Percentiles rank a stretch among this genome's conserved stretches.
Evolutionary conservation across 2,329 filamentous ascomycete species (phyloP).

Genomic region (Fonsecaea monophora): DNA sequence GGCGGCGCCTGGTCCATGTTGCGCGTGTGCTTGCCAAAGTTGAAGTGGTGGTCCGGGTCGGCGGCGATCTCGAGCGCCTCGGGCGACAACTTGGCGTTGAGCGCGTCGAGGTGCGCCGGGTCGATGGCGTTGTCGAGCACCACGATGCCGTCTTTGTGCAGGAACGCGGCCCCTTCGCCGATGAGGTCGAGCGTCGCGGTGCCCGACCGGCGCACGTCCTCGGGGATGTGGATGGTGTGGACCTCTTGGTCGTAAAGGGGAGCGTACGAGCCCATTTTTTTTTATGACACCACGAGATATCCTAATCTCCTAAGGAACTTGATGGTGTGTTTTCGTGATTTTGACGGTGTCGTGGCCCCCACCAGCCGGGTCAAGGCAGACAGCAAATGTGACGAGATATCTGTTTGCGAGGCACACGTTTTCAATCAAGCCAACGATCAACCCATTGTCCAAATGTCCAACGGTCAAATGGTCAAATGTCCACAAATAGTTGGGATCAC

Average conservation of each 20-base stretch:
- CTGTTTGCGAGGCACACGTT: neutral
- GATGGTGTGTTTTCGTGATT: no score
- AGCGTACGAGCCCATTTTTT: constrained; percentile 34
- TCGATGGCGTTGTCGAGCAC: constrained; percentile 49
- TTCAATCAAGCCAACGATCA: neutral
- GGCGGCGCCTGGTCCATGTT: constrained; percentile 54
- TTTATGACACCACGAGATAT: neutral
- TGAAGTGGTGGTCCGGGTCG: constrained; percentile 41
- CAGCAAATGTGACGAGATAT: neutral
- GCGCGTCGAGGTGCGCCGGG: constrained; percentile 43
- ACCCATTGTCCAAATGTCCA: neutral
- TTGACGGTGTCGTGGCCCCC: neutral
- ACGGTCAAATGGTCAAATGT: neutral
- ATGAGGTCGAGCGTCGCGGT: constrained; percentile 35
- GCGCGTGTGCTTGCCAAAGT: constrained; percentile 45
- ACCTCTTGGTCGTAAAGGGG: constrained; percentile 35
- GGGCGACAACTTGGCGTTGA: constrained; percentile 41
- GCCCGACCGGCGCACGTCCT: constrained; percentile 29
- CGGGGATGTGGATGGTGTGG: constrained; percentile 36
- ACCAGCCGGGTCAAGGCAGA: neutral
- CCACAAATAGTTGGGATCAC: neutral
- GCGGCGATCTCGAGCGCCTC: constrained; percentile 47
- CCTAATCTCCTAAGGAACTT: no score
- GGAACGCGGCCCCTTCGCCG: constrained; percentile 36
- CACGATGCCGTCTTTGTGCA: constrained; percentile 49